Base-by-base conservation (phyloP, 306 rosid genomes). In the Inga oerstediana region DNA sequence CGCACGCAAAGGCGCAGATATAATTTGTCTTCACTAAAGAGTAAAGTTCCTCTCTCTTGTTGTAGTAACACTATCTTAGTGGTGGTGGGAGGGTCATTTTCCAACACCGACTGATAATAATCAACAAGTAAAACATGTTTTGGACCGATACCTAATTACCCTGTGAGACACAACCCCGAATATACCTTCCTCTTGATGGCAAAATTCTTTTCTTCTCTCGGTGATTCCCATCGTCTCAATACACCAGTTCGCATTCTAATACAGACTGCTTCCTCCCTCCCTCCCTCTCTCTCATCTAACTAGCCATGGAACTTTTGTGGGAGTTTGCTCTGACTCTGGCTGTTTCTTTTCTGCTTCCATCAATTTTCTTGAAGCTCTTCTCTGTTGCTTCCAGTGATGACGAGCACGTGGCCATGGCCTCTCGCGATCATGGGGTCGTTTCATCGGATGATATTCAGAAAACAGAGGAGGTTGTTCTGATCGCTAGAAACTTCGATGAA, bases 151-250 rank as follows among this genome's bases (percentile, higher is more conserved):
- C 82, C 75, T n/a, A 76, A 87, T 75, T 52, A 13, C 27, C 4
- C 46, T 34, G 7, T 48, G 54, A 48, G 48, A 22, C 58, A 72
- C 83, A 72, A 62, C 51, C 37, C 41, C 64, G 90, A 88, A 89
- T 87, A 91, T 91, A 88, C 94, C 69, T 88, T 88, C 86, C 95
- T 79, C 87, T 84, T 86, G 75, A 68, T 72, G 65, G 83, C 87
- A 78, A 89, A 84, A 65, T 75, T 78, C 81, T 44, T 48, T 80
- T 15, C 80, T 83, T 80, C 77, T 56, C 10, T 68, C 72, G 64
- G 62, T 76, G 32, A 72, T 41, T 49, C 51, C 75, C 67, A 67
- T 83, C 86, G 12, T 79, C 88, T 51, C 7, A 17, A 56, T 41
- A 34, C 64, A 11, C 48, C 32, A 7, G 13, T 20, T 34, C 75